These are phyloP conservation scores for Phylloporus sp. DNA, from an alignment of 768 basidiomycete genomes.

Conservation along the genomic window DNA sequence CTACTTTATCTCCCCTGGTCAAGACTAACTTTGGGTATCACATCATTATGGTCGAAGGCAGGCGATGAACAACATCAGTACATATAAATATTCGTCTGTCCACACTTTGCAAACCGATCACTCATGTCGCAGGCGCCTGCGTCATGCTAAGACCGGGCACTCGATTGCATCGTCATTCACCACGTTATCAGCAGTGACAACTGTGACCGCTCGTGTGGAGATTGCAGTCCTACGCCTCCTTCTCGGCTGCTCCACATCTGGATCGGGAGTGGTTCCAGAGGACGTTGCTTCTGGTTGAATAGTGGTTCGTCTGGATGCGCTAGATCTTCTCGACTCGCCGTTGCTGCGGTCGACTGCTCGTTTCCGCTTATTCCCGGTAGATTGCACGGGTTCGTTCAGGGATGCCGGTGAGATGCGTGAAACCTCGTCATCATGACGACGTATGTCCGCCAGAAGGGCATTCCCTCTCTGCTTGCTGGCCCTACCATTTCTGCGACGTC, in stretches of 20 bases:
- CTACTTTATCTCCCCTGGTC: slow-evolving; percentile 62
- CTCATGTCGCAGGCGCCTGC: neutral
- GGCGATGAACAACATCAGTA: slow-evolving; percentile 40
- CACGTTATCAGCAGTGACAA: slow-evolving; percentile 31
- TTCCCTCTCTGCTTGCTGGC: slow-evolving; percentile 77
- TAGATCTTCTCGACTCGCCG: slow-evolving; percentile 33
- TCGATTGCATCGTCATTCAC: slow-evolving; percentile 31
- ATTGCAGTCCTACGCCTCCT: slow-evolving; percentile 36
- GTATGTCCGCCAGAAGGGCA: slow-evolving; percentile 75
- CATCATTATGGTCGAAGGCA: slow-evolving; percentile 88
- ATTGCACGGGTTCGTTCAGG: slow-evolving; percentile 22
- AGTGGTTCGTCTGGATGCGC: slow-evolving; percentile 35
- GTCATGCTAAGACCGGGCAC: slow-evolving; percentile 20
- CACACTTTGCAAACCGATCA: slow-evolving; percentile 2
- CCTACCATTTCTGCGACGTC: slow-evolving; percentile 54
- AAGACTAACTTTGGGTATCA: slow-evolving; percentile 86
- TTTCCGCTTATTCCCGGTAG: slow-evolving; percentile 38
- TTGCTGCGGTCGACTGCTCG: slow-evolving; percentile 31
- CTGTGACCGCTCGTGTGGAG: slow-evolving; percentile 24
- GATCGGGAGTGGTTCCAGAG: slow-evolving; percentile 52
- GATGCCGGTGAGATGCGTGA: slow-evolving; percentile 23
- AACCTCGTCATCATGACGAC: slow-evolving; percentile 58
- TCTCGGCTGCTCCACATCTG: slow-evolving; percentile 56
- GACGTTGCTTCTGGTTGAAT: slow-evolving; percentile 47
- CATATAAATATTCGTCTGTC: slow-evolving; percentile 18